Conservation (phyloP, 768 basidiomycete genomes). For the Pleurotus eryngii region DNA sequence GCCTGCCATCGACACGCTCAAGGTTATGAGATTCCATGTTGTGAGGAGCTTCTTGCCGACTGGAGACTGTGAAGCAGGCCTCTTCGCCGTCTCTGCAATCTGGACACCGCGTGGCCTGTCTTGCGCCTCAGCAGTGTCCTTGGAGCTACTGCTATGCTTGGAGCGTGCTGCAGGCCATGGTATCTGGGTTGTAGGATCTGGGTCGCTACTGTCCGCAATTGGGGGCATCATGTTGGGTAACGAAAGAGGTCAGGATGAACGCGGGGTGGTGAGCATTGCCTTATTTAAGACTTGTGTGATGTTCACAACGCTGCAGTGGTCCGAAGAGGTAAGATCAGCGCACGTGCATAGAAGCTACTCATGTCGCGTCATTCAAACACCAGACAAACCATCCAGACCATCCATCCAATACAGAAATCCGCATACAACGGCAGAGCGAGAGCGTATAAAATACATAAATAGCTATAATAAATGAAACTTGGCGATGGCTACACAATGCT, state of each 20-base stretch:
- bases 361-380: too few species aligned
- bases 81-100: slow-evolving; percentile 7
- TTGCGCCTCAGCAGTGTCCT: slow-evolving; percentile 11
- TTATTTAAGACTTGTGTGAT: slow-evolving; percentile 1
- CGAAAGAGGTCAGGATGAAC: slow-evolving; percentile 8
- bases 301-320: too few species aligned
- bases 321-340: background rate
- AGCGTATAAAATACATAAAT: slow-evolving; percentile 9
- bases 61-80: slow-evolving; percentile 18
- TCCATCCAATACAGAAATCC: too few species aligned
- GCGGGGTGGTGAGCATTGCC: slow-evolving; percentile 19
- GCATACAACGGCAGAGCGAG: background rate
- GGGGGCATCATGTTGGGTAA: slow-evolving; percentile 55
- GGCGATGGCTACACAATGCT: slow-evolving; percentile 3
- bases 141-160: slow-evolving; percentile 7
- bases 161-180: slow-evolving; percentile 57
- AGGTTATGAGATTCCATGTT: slow-evolving; percentile 74
- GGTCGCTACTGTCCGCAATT: slow-evolving; percentile 52
- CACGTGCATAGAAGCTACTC: background rate
- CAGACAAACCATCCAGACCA: too few species aligned
- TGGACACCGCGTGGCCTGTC: slow-evolving; percentile 6
- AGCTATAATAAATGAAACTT: slow-evolving; percentile 1
- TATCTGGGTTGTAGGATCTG: slow-evolving; percentile 76
- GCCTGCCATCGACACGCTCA: slow-evolving; percentile 91
- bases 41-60: slow-evolving; percentile 36